phyloP scores from a whole-genome alignment of 2,329 filamentous ascomycete species.

The Colletotrichum zoysiae region DNA sequence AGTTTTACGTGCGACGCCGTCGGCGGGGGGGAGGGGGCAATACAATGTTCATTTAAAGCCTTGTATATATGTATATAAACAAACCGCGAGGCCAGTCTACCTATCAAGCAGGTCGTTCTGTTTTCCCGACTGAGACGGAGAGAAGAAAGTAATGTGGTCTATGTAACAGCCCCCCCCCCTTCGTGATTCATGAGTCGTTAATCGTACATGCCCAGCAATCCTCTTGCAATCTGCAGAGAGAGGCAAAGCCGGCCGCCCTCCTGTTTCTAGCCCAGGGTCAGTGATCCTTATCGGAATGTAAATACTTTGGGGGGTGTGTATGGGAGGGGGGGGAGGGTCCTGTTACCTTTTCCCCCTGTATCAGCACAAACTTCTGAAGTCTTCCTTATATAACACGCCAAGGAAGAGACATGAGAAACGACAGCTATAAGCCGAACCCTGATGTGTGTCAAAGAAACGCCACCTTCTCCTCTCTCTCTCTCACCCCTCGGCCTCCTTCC shows the following conservation, averaged over 20 bases:
- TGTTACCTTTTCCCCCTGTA: neutral
- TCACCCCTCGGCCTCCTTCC: conserved; percentile 44
- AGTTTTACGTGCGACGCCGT: neutral
- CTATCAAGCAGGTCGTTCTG: neutral
- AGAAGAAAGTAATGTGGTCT: neutral
- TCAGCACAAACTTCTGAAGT: neutral
- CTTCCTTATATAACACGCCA: no score
- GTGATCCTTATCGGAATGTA: neutral
- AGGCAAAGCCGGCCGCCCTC: no score
- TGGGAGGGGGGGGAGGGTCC: no score
- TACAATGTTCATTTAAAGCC: neutral
- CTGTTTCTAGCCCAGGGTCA: neutral
- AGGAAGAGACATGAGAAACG: neutral
- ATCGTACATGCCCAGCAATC: neutral
- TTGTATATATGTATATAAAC: neutral
- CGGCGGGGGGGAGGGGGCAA: neutral
- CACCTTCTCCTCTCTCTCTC: neutral
- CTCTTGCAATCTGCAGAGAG: neutral
- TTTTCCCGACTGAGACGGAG: neutral
- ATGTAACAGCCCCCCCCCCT: neutral
- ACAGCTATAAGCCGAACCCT: neutral
- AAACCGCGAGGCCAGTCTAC: conserved; percentile 1
- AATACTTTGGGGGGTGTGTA: neutral
- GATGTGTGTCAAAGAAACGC: neutral
- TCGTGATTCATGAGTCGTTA: conserved; percentile 28